Base-by-base conservation (phyloP, 208 protist genomes). In the Tritrichomonas foetus region DNA sequence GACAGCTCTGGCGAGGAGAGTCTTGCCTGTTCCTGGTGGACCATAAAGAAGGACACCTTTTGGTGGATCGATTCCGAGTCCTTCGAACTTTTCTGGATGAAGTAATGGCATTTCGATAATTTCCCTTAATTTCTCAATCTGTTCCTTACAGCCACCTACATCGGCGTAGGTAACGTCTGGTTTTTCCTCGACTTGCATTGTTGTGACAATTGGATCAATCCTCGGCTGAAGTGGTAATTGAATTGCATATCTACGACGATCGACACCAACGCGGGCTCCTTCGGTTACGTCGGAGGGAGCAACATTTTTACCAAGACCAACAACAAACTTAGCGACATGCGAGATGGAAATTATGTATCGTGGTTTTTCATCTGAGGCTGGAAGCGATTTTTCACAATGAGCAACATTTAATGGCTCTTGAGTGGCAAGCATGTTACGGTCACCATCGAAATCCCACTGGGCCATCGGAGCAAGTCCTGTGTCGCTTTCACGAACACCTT, bases 1-100 rank as follows among this genome's bases (percentile, higher is more conserved):
- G 22, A 99, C 98, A 14, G 99, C 99, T 95, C 99, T 97, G 13
- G 99, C 99, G 55, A 98, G 96, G 30, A 99, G 96, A 16, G 99
- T 99, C 97, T 99, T 99, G 75, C 99, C 99, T 0, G 98, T 99
- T 47, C 99, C 99, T 14, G 99, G 99, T 30, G 99, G 98, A 0
- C 99, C 99, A 95, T 99, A 99, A 13, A 99, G 96, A 50, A 99
- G 96, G 55, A 99, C 98, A 82, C 99, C 99, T 96, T 99, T 99
- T 80, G 99, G 99, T 50, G 99, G 99, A 94, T 99, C 99, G 95
- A 99, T 99, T 89, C 99, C 99, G 0, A 99, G 97, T 84, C 97
- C 95, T 44, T 98, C 97, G 96, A 99, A 99, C 93, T 97, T 97
- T 95, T 99, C 98, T n/a, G 99, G 99, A 93, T 97, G 98, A 8